Base-by-base conservation (phyloP, 768 basidiomycete species). In the Suillus variegatus region DNA sequence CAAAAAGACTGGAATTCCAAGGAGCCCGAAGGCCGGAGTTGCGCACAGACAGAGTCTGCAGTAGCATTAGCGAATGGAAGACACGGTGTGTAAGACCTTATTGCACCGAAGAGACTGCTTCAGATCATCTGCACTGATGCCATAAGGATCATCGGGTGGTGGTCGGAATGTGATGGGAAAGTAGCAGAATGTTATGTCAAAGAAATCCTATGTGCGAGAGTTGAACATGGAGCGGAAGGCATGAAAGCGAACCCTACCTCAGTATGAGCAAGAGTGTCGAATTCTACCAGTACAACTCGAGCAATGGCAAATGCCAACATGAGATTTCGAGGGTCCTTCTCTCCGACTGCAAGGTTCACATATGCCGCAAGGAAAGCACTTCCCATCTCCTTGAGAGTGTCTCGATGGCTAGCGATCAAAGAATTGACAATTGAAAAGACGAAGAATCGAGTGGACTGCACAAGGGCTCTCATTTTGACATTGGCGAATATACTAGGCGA, bases 161-260 rank as follows among this genome's bases (percentile, higher is more conserved):
- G 97, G 95, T 65, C 92, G 86, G 80, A 97, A 99, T 0, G 95
- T 94, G 64, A 99, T 99, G 0, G 97, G 97, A 79, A 98, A 99
- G 76, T 99, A 99, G 76, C 97, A 99, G 76, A 96, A 99, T 0
- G 90, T 92, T 74, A 98, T 89, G 71, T 98, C 94, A 79, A 97
- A 99, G 57, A 99, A 81, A 61, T 90, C 86, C 95, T 98, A 69
- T 7, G n/a, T 46, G 44, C 35, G 49, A 63, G 20, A 36, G 41
- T 20, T 35, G 56, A 22, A 44, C 47, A 28, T 28, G 16, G 9
- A 35, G 35, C 28, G 4, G 51, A 54, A 54, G 9, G 16, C 18
- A 20, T 20, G 13, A 60, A 64, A 25, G 44, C 13, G 32, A 41
- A 41, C 72, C 86, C 67, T 71, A 95, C 97, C 80, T 99, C 96